Conservation (phyloP, 768 basidiomycete species). For the Paxillus ammoniavirescens region DNA sequence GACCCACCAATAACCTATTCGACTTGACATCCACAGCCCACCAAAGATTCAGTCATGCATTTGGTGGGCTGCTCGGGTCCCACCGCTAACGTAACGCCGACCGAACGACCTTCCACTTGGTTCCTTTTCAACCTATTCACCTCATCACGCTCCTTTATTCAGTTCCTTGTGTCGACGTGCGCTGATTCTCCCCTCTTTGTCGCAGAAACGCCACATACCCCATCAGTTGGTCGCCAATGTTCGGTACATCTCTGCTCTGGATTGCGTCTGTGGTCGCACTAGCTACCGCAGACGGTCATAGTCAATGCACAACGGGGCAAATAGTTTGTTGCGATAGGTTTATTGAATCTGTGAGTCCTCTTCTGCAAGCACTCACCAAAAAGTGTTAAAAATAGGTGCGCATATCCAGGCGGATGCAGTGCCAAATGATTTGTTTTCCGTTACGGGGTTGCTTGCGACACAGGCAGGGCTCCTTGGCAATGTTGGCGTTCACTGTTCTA, state of each 20-base stretch:
- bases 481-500: constrained; percentile 8
- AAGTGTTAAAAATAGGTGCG: background rate
- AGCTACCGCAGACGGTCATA: constrained; percentile 4
- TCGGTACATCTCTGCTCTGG: constrained; percentile 3
- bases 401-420: constrained; percentile 6
- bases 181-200: too few species aligned
- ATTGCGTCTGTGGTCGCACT: constrained; percentile 4
- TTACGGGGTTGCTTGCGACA: constrained; percentile 7
- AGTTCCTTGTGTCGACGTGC: too few species aligned
- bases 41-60: too few species aligned
- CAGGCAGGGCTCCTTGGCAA: constrained; percentile 12
- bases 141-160: too few species aligned
- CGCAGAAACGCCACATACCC: too few species aligned
- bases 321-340: constrained; percentile 11
- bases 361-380: background rate
- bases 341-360: constrained; percentile 8
- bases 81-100: too few species aligned
- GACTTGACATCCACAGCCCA: too few species aligned
- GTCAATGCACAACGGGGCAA: constrained; percentile 8
- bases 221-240: background rate
- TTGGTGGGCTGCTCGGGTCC: too few species aligned
- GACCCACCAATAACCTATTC: too few species aligned
- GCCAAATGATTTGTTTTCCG: background rate
- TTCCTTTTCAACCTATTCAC: too few species aligned
- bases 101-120: too few species aligned